Evolutionary conservation across 2,329 filamentous ascomycete genomes (phyloP), one percentile per base, ranked within the genome.

Genomic region (Zymoseptoria brevis): DNA sequence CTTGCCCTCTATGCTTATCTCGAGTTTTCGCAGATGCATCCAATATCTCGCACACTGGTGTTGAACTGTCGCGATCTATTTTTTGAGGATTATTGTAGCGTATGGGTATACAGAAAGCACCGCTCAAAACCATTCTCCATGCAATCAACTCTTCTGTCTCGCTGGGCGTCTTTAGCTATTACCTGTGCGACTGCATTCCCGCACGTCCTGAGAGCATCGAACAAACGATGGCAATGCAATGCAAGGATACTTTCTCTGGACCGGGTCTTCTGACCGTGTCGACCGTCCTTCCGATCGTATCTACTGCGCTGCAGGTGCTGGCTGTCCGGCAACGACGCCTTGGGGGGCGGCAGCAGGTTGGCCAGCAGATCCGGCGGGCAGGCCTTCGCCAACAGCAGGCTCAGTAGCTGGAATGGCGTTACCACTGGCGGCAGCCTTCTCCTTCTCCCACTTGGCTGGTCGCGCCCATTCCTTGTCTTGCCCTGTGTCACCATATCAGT

Each of bases 391-490:
- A 26, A 58, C 62, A 60, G 71, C 66, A 61, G 63, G 65, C 58
- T 69, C 71, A 52, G 67, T 68, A 16, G 68, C 63, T n/a, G 67
- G 69, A 57, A 74, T 74, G 60, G 62, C 66, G 13, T 53, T 22
- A n/a, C 22, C 51, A 58, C 68, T 65, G 50, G 66, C 65, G 54
- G 56, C 62, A 66, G 74, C 70, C 71, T 76, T 76, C 69, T 74
- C 71, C 69, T 76, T 76, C 41, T 74, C 74, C 76, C 78, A 79
- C 67, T 76, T 77, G 53, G 78, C 74, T 50, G 87, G 81, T 71
- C 79, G 84, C 57, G 82, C 77, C 80, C 82, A 92, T 75, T 88
- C 74, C 26, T 81, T 69, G 62, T 93, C 89, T 67, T 83, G 82
- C 94, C 70, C 70, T 72, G 54, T 60, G 54, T 22, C 13, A 26